Evolutionary conservation across 2,329 filamentous ascomycete species (phyloP), one percentile per base, ranked within the genome.

Genomic region (Graphiopsis chlorocephala): DNA sequence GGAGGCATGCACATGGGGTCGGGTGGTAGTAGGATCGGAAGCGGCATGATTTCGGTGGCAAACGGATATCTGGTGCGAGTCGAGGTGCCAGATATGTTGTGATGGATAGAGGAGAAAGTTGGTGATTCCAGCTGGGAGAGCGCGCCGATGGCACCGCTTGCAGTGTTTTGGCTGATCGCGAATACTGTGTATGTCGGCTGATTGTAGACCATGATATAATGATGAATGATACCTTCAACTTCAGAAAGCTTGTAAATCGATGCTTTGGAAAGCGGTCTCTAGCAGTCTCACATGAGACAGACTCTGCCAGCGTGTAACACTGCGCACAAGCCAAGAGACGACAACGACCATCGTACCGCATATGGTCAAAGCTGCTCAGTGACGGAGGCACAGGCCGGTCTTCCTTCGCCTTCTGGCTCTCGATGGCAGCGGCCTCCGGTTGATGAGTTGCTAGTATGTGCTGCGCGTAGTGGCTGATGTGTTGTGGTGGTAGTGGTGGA

Each of bases 21-120:
- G 25, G 62, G 56, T 56, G 64, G 56, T 25, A 61, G 31, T 42
- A 60, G 25, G 64, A 48, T 10, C 26, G 55, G 26, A 25, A 64
- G 12, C 56, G 35, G 17, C 23, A 45, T 38, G 55, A 52, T 48
- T 17, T 25, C 29, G 45, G 55, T 50, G 63, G 28, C 58, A 25
- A 55, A 42, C 26, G 25, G 50, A 25, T 17, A 35, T 20, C 12
- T 42, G 31, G 55, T 58, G 23, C 26, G 55, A 20, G 26, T 58
- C n/a, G 55, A 58, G 14, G 55, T 25, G 55, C 55, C 55, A 6
- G 55, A 29, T n/a, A 20, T 35, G 35, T 28, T 6, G n/a, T 45
- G 38, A 45, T n/a, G 14, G 3, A 10, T 45, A n/a, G 38, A 20
- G n/a, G 38, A 45, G 7, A 45, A 45, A 10, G n/a, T 45, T 15